Percentiles rank a stretch among this genome's conserved stretches.
phyloP scores from a whole-genome alignment of 2,329 filamentous ascomycete species.

The Chaetomium sp. region DNA sequence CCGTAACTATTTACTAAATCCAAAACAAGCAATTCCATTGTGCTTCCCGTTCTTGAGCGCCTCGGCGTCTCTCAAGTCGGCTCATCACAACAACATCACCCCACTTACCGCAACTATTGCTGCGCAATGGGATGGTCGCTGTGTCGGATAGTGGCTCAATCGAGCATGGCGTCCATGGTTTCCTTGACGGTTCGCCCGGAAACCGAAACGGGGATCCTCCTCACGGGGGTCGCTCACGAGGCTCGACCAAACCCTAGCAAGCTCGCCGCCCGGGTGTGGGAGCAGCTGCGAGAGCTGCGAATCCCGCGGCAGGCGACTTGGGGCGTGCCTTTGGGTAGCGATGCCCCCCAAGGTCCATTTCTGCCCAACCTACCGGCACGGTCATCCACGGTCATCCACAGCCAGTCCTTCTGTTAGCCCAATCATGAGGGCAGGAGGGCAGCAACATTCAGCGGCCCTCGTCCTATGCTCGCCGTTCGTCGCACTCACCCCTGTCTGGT shows the following conservation, averaged over 20 bases:
- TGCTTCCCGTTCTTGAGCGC: background rate
- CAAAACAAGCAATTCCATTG: constrained; percentile 9
- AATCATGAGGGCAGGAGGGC: constrained; percentile 31
- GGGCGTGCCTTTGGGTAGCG: constrained; percentile 39
- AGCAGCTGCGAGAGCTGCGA: constrained; percentile 25
- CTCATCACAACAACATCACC: constrained; percentile 1
- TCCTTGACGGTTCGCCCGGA: constrained; percentile 4
- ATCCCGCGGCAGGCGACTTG: constrained; percentile 29
- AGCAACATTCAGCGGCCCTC: constrained; percentile 25
- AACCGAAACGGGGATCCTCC: constrained; percentile 8
- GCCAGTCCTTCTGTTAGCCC: constrained; percentile 38
- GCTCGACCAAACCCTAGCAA: constrained; percentile 29
- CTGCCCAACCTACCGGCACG: constrained; percentile 40
- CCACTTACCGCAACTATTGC: constrained; percentile 11
- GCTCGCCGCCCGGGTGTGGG: constrained; percentile 30
- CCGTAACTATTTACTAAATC: constrained; percentile 5
- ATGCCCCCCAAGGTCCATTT: constrained; percentile 38
- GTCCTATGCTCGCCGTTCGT: constrained; percentile 19
- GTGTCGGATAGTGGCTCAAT: constrained; percentile 21
- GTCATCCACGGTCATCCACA: constrained; percentile 35
- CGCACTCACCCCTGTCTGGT: constrained; percentile 25
- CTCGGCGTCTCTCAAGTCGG: constrained; percentile 1
- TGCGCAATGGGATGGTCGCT: constrained; percentile 17
- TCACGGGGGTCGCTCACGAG: constrained; percentile 31
- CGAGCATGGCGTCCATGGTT: constrained; percentile 5